phyloP scores from a whole-genome alignment of 2,329 filamentous ascomycete genomes.

The Botrytis medusae region DNA sequence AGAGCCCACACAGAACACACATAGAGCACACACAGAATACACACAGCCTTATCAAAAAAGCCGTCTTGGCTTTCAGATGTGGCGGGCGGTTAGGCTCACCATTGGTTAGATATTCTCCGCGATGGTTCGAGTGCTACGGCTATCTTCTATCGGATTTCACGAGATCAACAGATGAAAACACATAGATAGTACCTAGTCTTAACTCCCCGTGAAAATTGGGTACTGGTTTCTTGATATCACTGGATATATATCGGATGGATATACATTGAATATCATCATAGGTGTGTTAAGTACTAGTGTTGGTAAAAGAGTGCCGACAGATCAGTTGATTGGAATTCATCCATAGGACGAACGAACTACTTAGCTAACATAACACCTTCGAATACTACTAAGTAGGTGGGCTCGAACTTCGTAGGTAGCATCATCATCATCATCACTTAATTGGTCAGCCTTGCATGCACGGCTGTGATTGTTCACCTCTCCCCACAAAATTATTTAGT shows the following conservation, averaged over 20 bases:
- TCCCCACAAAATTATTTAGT: neutral
- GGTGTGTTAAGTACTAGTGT: neutral
- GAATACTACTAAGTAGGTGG: too few relatives aligned
- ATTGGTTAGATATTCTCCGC: slow-evolving; percentile 12
- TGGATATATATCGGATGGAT: neutral
- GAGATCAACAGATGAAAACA: neutral
- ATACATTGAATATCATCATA: neutral
- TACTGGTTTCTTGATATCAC: neutral
- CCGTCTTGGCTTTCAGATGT: slow-evolving; percentile 5
- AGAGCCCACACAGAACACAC: too few relatives aligned
- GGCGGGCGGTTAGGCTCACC: neutral
- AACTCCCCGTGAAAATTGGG: neutral
- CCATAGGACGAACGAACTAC: too few relatives aligned
- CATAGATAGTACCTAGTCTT: neutral
- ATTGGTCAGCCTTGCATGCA: slow-evolving; percentile 9
- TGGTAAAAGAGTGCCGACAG: neutral
- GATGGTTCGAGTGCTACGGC: neutral
- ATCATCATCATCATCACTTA: neutral
- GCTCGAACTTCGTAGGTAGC: neutral
- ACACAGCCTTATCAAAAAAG: slow-evolving; percentile 10
- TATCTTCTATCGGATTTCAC: neutral
- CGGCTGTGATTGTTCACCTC: neutral
- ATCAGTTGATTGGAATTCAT: neutral
- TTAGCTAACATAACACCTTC: neutral
- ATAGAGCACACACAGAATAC: neutral